phyloP scores from a whole-genome alignment of 2,329 filamentous ascomycete genomes.

The Exophiala xenobiotica region DNA sequence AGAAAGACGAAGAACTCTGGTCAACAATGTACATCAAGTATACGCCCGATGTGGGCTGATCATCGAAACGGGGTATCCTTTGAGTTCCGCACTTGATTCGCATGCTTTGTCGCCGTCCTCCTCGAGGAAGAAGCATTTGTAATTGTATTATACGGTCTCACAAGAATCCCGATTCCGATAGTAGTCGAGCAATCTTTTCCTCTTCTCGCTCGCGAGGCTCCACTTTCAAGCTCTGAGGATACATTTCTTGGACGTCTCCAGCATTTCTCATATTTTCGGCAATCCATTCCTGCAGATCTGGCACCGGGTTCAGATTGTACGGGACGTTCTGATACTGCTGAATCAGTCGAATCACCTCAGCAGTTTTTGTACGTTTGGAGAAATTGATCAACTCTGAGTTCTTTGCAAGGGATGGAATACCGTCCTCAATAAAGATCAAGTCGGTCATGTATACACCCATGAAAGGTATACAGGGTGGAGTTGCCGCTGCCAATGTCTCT shows the following conservation, averaged over 20 bases:
- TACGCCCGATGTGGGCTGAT: not conserved
- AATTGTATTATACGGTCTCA: conserved; percentile 34
- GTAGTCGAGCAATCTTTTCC: conserved; percentile 90
- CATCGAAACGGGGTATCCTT: no score
- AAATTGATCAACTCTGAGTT: conserved; percentile 98
- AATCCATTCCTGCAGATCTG: conserved; percentile 94
- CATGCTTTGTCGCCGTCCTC: no score
- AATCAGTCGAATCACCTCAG: conserved; percentile 96
- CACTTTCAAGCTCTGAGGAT: conserved; percentile 89
- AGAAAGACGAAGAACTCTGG: no score
- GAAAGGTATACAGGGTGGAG: conserved; percentile 96
- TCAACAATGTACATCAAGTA: not conserved
- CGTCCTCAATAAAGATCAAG: conserved; percentile 96
- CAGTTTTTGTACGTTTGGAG: conserved; percentile 95
- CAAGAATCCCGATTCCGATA: conserved; percentile 50
- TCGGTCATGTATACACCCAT: conserved; percentile 97
- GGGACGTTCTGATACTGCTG: conserved; percentile 98
- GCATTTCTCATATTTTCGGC: conserved; percentile 93
- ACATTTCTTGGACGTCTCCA: conserved; percentile 98
- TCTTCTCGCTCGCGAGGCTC: conserved; percentile 96
- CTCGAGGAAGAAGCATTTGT: no score
- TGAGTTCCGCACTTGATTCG: no score
- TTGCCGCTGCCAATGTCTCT: conserved; percentile 86
- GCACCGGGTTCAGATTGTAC: conserved; percentile 86
- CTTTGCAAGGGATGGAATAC: conserved; percentile 93